These are phyloP conservation scores for Lumnitzera racemosa DNA, from an alignment of 345 rosid species.

Conservation along the genomic window DNA sequence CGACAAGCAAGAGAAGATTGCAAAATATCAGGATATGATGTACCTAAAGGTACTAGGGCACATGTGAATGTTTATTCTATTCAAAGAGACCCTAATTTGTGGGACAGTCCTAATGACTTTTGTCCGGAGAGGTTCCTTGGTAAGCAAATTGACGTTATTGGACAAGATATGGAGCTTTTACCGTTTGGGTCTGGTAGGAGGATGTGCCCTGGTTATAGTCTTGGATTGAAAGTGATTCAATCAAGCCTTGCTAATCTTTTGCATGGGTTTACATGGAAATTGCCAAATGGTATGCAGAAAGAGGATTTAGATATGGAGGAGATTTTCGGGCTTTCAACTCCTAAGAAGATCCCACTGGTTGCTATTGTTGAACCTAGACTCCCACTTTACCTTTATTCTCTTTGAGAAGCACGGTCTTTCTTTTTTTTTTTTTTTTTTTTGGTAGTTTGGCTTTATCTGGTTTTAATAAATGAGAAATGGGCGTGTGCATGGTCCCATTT, in stretches of 20 bases:
- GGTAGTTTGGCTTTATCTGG: no score
- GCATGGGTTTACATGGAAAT: constrained; percentile 13
- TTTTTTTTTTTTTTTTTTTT: no score
- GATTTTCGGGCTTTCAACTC: constrained; percentile 6
- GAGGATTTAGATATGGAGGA: constrained; percentile 12
- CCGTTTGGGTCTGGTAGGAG: constrained; percentile 41
- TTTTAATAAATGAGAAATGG: no score
- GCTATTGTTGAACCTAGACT: constrained; percentile 11
- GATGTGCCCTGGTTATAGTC: constrained; percentile 23
- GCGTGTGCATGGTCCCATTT: no score
- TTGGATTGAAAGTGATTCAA: constrained; percentile 11
- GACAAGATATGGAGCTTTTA: constrained; percentile 34
- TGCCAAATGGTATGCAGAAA: background rate
- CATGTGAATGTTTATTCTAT: constrained; percentile 13
- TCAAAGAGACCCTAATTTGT: constrained; percentile 14
- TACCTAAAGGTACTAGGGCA: constrained; percentile 16
- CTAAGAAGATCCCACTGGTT: constrained; percentile 6
- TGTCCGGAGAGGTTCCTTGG: constrained; percentile 22
- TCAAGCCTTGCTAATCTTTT: constrained; percentile 11
- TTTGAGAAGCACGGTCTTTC: background rate
- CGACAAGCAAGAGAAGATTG: constrained; percentile 12
- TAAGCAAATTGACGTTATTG: constrained; percentile 14
- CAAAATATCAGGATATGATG: constrained; percentile 12
- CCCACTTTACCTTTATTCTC: constrained; percentile 4
- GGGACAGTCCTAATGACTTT: constrained; percentile 17